Base-by-base conservation (phyloP, 176 grass and related monocot species). In the Phoenix roebelenii region DNA sequence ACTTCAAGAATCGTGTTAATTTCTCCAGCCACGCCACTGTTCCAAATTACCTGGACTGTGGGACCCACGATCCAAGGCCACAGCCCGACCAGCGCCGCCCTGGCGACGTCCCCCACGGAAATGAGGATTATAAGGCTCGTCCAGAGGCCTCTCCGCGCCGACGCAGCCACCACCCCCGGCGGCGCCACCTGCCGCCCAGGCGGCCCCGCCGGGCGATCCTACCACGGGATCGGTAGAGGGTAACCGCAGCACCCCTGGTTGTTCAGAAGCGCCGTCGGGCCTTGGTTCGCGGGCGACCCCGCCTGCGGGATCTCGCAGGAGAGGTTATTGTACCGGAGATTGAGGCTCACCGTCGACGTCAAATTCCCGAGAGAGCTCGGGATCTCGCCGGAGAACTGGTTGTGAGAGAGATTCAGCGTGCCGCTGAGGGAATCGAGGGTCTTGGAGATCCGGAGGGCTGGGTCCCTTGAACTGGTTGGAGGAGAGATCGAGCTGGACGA, bases 251-350 rank as follows among this genome's bases (percentile, higher is more conserved):
- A 69, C 0, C 58, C 76, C 10, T 75, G 72, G 54, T 95, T 95
- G 76, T 85, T 73, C 20, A 89, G 78, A 72, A 85, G 89, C 25
- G 85, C 81, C 17, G 85, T 89, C 1, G 89, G 85, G 5, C 79
- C 79, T 64, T 95, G 89, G 61, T 78, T 85, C 52, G 89, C 82
- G 29, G 89, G 89, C 1, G 89, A 89, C 2, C 89, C 82, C 0
- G 50, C 49, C 55, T 82, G 79, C 25, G 89, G 89, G 65, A 95
- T 95, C 80, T 89, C 89, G 18, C 89, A 85, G 5, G 89, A 85
- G 39, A 95, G 89, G 60, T 83, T 80, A 66, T 95, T 95, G 69
- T 88, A 95, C 2, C 82, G 79, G 16, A 95, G 79, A 39, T 95
- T 85, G 49, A 95, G 85, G 22, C 39, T 83, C 15, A 95, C 82